Conservation (phyloP, 1,284 basidiomycete genomes). For the Marasmius fiardii region DNA sequence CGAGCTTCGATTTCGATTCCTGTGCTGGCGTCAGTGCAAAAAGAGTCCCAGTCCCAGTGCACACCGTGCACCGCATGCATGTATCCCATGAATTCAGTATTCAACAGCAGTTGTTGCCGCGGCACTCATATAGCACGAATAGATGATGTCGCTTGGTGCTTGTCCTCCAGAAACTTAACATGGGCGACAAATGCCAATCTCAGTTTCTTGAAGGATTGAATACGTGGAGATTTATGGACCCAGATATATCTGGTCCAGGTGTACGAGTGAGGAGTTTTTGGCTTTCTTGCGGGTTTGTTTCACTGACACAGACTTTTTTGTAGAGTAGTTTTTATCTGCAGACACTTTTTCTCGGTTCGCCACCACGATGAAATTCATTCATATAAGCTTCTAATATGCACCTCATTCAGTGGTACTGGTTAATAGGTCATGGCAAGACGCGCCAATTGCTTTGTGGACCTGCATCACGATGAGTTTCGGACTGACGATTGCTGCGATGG, state of each 20-base stretch:
- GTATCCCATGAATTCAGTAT: too few species aligned
- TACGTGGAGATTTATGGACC: conserved; percentile 16
- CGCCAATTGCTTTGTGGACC: conserved; percentile 38
- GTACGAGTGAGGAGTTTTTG: conserved; percentile 23
- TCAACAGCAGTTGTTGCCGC: not conserved
- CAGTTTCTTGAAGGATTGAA: not conserved
- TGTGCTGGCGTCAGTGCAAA: too few species aligned
- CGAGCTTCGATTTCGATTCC: too few species aligned
- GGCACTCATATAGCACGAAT: not conserved
- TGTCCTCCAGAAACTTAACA: not conserved
- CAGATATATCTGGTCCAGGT: conserved; percentile 38
- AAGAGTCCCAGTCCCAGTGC: too few species aligned
- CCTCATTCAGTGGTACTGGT: conserved; percentile 29
- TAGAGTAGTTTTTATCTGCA: conserved; percentile 39
- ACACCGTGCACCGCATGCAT: too few species aligned
- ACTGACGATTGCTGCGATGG: conserved; percentile 33
- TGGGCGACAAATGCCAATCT: too few species aligned
- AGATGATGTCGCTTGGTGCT: not conserved
- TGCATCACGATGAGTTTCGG: conserved; percentile 38
- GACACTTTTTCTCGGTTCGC: conserved; percentile 31
- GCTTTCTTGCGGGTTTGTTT: not conserved
- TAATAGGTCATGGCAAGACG: conserved; percentile 35
- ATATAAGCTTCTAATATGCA: not conserved
- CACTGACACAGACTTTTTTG: not conserved
- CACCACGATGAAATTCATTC: not conserved